phyloP scores from a whole-genome alignment of 2,329 filamentous ascomycete genomes.

The Fusarium domesticum region DNA sequence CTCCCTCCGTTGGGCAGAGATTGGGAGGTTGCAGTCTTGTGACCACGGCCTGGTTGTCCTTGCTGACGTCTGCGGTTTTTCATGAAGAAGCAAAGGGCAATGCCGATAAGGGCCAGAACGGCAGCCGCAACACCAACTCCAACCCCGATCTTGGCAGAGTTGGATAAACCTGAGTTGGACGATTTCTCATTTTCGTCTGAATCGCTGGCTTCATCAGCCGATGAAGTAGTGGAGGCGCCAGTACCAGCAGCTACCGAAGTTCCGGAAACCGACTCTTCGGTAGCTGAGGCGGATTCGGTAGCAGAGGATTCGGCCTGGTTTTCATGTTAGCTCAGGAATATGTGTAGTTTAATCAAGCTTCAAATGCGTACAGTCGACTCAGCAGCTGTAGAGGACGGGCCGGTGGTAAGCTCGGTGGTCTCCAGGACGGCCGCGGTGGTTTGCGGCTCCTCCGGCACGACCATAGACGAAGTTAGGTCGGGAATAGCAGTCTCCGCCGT shows the following conservation, averaged over 20 bases:
- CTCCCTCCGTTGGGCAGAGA: conserved; percentile 48
- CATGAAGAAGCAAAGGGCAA: conserved; percentile 38
- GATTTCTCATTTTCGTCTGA: conserved; percentile 16
- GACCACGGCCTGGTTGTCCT: conserved; percentile 25
- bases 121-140: conserved; percentile 45
- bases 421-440: conserved; percentile 4
- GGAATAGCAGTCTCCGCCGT: not conserved
- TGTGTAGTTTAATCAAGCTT: not conserved
- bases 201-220: conserved; percentile 9
- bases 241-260: conserved; percentile 10
- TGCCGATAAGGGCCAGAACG: conserved; percentile 38
- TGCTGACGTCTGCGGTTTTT: conserved; percentile 31
- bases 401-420: not conserved
- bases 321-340: conserved; percentile 4
- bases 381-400: not conserved
- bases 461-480: conserved; percentile 7
- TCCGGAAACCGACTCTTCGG: conserved; percentile 11
- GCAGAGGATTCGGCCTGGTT: conserved; percentile 11
- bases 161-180: conserved; percentile 20
- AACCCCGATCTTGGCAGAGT: conserved; percentile 48
- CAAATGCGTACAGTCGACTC: conserved; percentile 19
- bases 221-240: conserved; percentile 15
- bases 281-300: conserved; percentile 14
- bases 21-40: conserved; percentile 46
- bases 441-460: conserved; percentile 1